Base-by-base conservation (phyloP, 225 moss, liverwort and hornwort species). In the Thuidium tamariscinum region DNA sequence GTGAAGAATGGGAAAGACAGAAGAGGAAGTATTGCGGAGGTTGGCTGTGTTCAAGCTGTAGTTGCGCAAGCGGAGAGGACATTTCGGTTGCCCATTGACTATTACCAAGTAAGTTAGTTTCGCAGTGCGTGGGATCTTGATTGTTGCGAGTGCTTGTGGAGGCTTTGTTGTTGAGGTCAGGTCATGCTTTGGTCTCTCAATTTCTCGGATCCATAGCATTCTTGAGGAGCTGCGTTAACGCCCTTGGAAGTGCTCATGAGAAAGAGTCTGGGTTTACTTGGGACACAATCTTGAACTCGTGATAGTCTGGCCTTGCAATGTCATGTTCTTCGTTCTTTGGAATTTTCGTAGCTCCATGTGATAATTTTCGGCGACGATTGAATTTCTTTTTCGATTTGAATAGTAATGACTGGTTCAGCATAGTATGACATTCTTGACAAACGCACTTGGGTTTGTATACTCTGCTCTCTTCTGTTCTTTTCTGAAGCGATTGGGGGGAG, bases 51-150 rank as follows among this genome's bases (percentile, higher is more conserved):
- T 56, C 89, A 46, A 51, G 90, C 90, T 77, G 90, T 93, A 79
- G 68, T 95, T 61, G 93, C 95, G 52, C 93, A 87, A 91, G 89
- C 86, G 79, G 68, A 96, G 93, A 92, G 90, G 89, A 95, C 94
- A 52, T 92, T 98, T 46, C 92, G 94, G 41, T 90, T 98, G 60
- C 97, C 96, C 27, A 93, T 98, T 57, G 97, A 98, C 89, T 96
- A 95, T 72, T 96, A 96, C 81, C 96, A 98, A 94, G 97, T 97
- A 17, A 63, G 92, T 32, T 70, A 21, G 37, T 57, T 19, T 60
- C 52, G 41, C 83, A 65, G 80, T 74, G 48, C 39, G 26, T 41
- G 27, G 56, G 62, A 68, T 54, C 60, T 84, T 70, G 46, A 37
- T 74, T 63, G 34, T 66, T 84, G 29, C 39, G 55, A 49, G 39